Percentiles rank a stretch among this genome's conserved stretches.
Conservation (phyloP, 1,139 yeast species). For the Candida neerlandica region DNA sequence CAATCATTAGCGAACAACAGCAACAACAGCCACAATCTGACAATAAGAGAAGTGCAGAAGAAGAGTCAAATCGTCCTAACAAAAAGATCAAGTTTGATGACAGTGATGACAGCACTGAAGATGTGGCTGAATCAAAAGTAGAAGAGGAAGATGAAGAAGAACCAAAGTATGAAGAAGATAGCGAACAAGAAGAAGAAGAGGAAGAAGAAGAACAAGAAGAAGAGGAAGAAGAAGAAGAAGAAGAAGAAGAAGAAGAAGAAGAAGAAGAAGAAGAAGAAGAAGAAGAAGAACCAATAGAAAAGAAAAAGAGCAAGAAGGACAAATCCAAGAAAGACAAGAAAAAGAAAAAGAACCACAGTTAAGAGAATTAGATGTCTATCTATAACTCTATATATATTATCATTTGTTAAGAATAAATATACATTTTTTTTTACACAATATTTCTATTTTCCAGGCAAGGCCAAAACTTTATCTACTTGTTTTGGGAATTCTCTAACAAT, state of each 20-base stretch:
- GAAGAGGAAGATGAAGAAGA: constrained; percentile 23
- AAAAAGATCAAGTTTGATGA: constrained; percentile 35
- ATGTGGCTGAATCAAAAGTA: constrained; percentile 19
- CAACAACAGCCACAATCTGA: constrained; percentile 21
- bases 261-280: constrained; percentile 18
- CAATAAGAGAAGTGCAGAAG: constrained; percentile 21
- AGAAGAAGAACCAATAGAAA: constrained; percentile 8
- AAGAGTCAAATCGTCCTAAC: constrained; percentile 22
- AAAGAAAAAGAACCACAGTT: constrained; percentile 14
- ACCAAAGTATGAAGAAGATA: constrained; percentile 21
- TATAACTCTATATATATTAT: too few species aligned
- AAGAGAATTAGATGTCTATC: not conserved
- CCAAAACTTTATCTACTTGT: constrained; percentile 36
- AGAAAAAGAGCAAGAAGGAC: constrained; percentile 19
- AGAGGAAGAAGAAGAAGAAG: constrained; percentile 14
- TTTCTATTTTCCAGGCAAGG: constrained; percentile 20
- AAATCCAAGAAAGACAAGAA: constrained; percentile 28
- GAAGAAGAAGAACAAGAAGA: constrained; percentile 22
- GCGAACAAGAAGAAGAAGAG: constrained; percentile 22
- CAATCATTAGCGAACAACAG: constrained; percentile 34
- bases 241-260: constrained; percentile 22
- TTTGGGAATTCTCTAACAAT: constrained; percentile 79
- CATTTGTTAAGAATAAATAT: not conserved
- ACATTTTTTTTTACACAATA: not conserved
- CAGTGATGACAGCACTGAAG: constrained; percentile 19